A percentile compares a stretch with the other conserved stretches of the same genome.
Conservation (phyloP, 2,329 filamentous ascomycete species). For the Escovopsis sp. region DNA sequence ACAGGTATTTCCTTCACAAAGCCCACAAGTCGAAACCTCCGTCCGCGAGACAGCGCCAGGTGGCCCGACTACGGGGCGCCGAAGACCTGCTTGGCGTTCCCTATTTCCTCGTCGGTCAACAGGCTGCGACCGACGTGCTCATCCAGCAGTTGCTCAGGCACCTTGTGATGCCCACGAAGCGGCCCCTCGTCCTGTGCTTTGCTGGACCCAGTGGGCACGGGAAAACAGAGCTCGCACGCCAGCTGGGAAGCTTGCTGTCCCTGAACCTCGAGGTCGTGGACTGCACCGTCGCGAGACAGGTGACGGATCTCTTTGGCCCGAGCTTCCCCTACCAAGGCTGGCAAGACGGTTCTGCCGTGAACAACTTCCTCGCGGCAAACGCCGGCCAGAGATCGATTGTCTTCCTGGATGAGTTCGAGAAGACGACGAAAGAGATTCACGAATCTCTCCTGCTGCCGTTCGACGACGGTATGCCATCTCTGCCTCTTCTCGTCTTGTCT, state of each 20-base stretch:
- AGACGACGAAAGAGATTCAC: constrained; percentile 23
- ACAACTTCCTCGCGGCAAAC: constrained; percentile 29
- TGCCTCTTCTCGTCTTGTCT: neutral
- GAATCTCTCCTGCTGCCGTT: constrained; percentile 28
- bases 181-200: constrained; percentile 15
- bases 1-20: constrained; percentile 17
- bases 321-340: constrained; percentile 16
- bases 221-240: constrained; percentile 30
- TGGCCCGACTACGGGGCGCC: constrained; percentile 11
- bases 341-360: constrained; percentile 25
- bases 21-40: constrained; percentile 10
- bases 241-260: constrained; percentile 24
- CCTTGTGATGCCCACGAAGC: constrained; percentile 1
- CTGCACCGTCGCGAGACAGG: constrained; percentile 20
- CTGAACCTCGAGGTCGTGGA: constrained; percentile 22
- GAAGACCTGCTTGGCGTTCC: constrained; percentile 16
- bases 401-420: constrained; percentile 37
- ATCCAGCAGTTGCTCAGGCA: constrained; percentile 3
- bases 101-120: constrained; percentile 21
- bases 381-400: constrained; percentile 23
- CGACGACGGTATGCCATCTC: constrained; percentile 21
- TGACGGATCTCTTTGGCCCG: constrained; percentile 28
- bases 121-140: constrained; percentile 14
- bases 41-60: constrained; percentile 11
- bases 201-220: constrained; percentile 32